Percentiles rank a stretch among this genome's conserved stretches.
Evolutionary conservation across 1,284 basidiomycete genomes (phyloP).

Genomic region (Ganoderma sp.): DNA sequence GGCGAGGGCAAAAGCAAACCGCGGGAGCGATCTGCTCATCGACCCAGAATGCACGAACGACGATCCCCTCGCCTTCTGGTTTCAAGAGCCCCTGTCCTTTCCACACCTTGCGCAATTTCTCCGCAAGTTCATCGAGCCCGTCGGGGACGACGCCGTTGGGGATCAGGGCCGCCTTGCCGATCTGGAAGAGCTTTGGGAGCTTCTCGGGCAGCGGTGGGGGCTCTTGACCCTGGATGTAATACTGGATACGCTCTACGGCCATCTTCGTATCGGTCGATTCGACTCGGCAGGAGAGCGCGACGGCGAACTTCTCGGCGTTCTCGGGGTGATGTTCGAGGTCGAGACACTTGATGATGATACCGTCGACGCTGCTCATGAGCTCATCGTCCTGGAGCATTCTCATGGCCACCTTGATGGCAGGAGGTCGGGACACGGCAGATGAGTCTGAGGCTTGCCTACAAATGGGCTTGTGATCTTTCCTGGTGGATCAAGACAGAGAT

Average conservation of each 20-base stretch:
- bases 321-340: slow-evolving; percentile 31
- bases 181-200: slow-evolving; percentile 29
- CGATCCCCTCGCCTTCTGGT: slow-evolving; percentile 18
- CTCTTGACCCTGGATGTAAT: slow-evolving; percentile 19
- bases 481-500: background rate
- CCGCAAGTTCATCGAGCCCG: slow-evolving; percentile 17
- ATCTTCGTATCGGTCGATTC: slow-evolving; percentile 21
- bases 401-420: slow-evolving; percentile 27
- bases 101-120: slow-evolving; percentile 9
- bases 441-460: slow-evolving; percentile 9
- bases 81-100: slow-evolving; percentile 16
- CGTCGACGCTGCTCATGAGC: slow-evolving; percentile 28
- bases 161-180: slow-evolving; percentile 23
- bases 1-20: slow-evolving; percentile 24
- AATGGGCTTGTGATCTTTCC: slow-evolving; percentile 20
- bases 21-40: slow-evolving; percentile 16
- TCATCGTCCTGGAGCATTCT: slow-evolving; percentile 22
- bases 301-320: slow-evolving; percentile 23
- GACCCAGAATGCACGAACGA: slow-evolving; percentile 24
- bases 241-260: slow-evolving; percentile 14
- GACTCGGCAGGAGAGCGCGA: slow-evolving; percentile 24
- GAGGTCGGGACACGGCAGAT: slow-evolving; percentile 9
- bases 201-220: slow-evolving; percentile 26
- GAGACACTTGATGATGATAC: slow-evolving; percentile 28
- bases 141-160: slow-evolving; percentile 22